Evolutionary conservation across 2,329 filamentous ascomycete genomes (phyloP), one percentile per base, ranked within the genome.

Genomic region (Fusarium dlaminii): DNA sequence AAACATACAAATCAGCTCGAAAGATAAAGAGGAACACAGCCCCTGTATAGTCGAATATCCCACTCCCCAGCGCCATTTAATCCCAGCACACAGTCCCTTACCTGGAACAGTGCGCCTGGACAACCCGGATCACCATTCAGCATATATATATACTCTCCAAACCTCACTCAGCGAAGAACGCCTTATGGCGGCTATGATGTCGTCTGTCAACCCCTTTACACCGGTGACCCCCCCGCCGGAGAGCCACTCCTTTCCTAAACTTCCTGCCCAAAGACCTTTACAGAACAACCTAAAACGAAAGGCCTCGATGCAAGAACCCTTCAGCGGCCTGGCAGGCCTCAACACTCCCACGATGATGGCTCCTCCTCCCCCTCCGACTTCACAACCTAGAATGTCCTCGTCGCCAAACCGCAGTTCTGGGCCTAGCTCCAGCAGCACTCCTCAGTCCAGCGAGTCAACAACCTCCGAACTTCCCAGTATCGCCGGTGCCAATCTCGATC

Each of bases 401-500:
- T 68, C 75, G 13, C 73, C 77, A 62, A 71, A 63, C n/a, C 62
- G 54, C 57, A 74, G 68, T 61, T 70, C 75, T 58, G 49, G 71
- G 55, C 63, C 72, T 45, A 49, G 57, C 46, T 61, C 68, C 22
- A 73, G 46, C 20, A 70, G 60, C 45, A 76, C 66, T 64, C 71
- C 77, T 55, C 49, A 68, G 63, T 63, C 75, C 22, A 51, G 51
- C 46, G 74, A 75, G 29, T 42, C 77, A n/a, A 71, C 77, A 51
- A 73, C 74, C n/a, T 66, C 74, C 24, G 70, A 78, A 36, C 67
- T 70, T 39, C 56, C 74, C 59, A 77, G 63, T 64, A 72, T 77
- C 17, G 66, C 72, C 24, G 75, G 75, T 52, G 70, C 76, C 32
- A 79, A 78, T 63, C 76, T 82, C 57, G 84, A 86, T 63, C 84